Evolutionary conservation across 352 stramenopile species (phyloP), one percentile per base, ranked within the genome.

Genomic region (Globisporangium polare): DNA sequence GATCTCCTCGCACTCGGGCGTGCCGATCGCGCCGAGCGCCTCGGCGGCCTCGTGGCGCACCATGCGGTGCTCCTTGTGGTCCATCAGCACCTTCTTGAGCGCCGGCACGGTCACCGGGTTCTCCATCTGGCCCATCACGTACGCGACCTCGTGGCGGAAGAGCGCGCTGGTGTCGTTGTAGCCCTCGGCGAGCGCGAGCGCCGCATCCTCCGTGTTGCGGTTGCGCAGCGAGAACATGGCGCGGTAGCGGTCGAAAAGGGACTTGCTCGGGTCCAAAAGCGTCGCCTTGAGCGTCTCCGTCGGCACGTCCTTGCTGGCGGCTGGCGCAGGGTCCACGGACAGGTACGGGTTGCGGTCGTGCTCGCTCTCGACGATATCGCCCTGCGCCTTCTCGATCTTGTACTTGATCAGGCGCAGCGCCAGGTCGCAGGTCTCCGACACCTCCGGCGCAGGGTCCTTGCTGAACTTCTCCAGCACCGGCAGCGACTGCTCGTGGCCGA

Each of bases 211-310:
- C 42, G 84, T 96, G 71, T 97, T 98, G 58, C 89, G 83, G 85
- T 99, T 99, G 27, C 97, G 88, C 26, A 99, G 73, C 35, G 94
- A 97, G 70, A 99, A 99, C 96, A 99, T 99, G 51, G 96, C 97
- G 43, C 96, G 91, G 73, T 99, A 99, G 53, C 87, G 80, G 41
- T 89, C 73, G 58, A 98, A 99, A 18, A 99, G 84, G 56, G 89
- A 85, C 9, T 74, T 72, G 27, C 65, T 68, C 58, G 75, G 62
- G 80, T 99, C 85, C 45, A 94, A 71, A 42, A 99, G 75, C 50
- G 96, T 81, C 33, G 73, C 66, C 46, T 95, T 89, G 45, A 99
- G 83, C 63, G 92, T 74, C 5, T 72, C 63, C 0, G 88, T 90
- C 0, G 80, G 68, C 53, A 96, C 78, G 37, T 77, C 65, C 62